Percentiles rank a stretch among this genome's conserved stretches.
phyloP scores from a whole-genome alignment of 176 grass and related monocot genomes.

The Paspalum notatum region DNA sequence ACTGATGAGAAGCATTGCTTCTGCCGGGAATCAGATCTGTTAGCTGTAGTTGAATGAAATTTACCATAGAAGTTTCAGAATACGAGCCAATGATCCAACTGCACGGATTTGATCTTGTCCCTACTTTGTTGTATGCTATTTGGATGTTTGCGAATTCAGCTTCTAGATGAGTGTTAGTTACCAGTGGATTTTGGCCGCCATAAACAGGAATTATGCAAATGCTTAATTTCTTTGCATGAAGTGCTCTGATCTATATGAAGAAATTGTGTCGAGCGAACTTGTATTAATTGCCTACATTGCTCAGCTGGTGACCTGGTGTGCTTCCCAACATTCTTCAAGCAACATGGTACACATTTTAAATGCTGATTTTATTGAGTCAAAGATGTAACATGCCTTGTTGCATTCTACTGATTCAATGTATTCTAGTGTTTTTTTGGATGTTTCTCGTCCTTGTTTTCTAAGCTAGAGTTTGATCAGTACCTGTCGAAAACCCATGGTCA shows the following conservation, averaged over 20 bases:
- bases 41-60: slow-evolving; percentile 79
- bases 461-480: neutral
- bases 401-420: neutral
- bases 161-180: slow-evolving; percentile 32
- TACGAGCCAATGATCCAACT: neutral
- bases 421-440: neutral
- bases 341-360: neutral
- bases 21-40: slow-evolving; percentile 73
- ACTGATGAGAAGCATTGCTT: slow-evolving; percentile 85
- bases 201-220: neutral
- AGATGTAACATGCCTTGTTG: neutral
- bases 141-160: slow-evolving; percentile 27
- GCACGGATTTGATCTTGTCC: neutral
- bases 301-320: neutral
- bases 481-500: neutral
- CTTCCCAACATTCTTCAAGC: neutral
- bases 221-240: neutral
- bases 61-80: slow-evolving; percentile 18
- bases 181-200: slow-evolving; percentile 23
- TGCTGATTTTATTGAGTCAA: neutral
- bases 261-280: neutral
- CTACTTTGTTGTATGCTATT: slow-evolving; percentile 24
- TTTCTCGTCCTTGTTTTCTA: neutral
- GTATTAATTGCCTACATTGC: neutral
- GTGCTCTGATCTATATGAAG: neutral